These are phyloP conservation scores for Cucumis variabilis DNA, from an alignment of 331 rosid genomes.

Conservation along the genomic window DNA sequence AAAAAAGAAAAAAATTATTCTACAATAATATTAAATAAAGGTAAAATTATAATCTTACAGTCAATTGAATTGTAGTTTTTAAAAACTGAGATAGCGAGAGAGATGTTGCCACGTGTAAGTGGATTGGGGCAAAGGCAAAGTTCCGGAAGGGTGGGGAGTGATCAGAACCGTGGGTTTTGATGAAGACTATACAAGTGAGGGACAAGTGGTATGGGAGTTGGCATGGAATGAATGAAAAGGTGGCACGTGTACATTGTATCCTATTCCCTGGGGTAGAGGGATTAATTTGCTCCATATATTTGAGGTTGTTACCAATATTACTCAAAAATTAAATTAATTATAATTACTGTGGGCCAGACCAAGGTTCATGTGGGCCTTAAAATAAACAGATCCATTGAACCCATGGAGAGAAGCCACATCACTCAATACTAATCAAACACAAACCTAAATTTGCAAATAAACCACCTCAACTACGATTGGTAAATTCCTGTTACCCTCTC, in stretches of 20 bases:
- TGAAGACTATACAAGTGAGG: neutral
- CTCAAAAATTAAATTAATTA: slow-evolving; percentile 14
- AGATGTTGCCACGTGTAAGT: neutral
- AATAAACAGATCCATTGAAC: neutral
- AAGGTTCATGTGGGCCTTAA: neutral
- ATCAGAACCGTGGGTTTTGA: neutral
- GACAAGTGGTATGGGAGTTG: neutral
- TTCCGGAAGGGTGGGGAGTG: neutral
- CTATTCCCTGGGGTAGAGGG: slow-evolving; percentile 34
- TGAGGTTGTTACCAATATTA: neutral
- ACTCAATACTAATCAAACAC: neutral
- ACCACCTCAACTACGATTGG: no score
- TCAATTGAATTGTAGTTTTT: no score
- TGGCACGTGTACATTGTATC: neutral
- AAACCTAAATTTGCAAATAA: no score
- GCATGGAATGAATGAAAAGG: neutral
- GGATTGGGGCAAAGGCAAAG: neutral
- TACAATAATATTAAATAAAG: no score
- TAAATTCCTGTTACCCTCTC: no score
- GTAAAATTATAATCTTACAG: no score
- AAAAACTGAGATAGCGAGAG: neutral
- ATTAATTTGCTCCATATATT: slow-evolving; percentile 24
- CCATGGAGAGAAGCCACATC: neutral
- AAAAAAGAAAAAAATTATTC: no score
- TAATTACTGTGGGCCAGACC: slow-evolving; percentile 10